Evolutionary conservation across 2,329 filamentous ascomycete genomes (phyloP).

Genomic region (Nemania sp.): DNA sequence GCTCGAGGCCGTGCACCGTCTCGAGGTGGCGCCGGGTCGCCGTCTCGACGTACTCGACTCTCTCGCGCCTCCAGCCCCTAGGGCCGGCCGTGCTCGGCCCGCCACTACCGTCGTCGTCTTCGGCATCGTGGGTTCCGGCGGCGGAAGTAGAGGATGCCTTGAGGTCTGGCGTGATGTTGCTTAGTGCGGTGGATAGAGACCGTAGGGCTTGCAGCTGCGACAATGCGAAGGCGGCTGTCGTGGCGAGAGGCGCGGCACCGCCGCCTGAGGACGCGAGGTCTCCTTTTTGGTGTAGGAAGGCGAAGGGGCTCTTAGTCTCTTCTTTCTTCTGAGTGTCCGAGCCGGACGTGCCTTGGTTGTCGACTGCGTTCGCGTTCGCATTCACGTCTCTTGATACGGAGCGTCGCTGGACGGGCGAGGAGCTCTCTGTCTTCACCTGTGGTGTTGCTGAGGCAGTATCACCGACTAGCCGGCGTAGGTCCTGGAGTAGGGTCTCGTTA

Average conservation of each 20-base stretch:
- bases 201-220: constrained; percentile 86
- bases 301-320: constrained; percentile 55
- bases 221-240: constrained; percentile 81
- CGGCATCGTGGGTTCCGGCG: constrained; percentile 43
- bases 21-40: constrained; percentile 83
- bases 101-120: constrained; percentile 45
- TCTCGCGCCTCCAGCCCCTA: constrained; percentile 74
- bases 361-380: constrained; percentile 26
- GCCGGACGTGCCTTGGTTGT: constrained; percentile 17
- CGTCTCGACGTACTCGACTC: constrained; percentile 85
- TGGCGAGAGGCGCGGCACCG: constrained; percentile 68
- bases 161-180: constrained; percentile 75
- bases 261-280: constrained; percentile 64
- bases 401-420: constrained; percentile 37
- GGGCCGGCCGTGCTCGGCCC: not conserved
- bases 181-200: constrained; percentile 70
- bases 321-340: not conserved
- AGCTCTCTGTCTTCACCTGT: constrained; percentile 45
- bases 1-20: constrained; percentile 73
- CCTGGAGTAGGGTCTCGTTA: constrained; percentile 53
- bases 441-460: constrained; percentile 22
- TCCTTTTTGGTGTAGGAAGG: constrained; percentile 68
- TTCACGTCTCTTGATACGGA: constrained; percentile 18
- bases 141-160: constrained; percentile 15
- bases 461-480: constrained; percentile 51